phyloP scores from a whole-genome alignment of 139 green algal genomes.

The Chlamydomonas eustigma region DNA sequence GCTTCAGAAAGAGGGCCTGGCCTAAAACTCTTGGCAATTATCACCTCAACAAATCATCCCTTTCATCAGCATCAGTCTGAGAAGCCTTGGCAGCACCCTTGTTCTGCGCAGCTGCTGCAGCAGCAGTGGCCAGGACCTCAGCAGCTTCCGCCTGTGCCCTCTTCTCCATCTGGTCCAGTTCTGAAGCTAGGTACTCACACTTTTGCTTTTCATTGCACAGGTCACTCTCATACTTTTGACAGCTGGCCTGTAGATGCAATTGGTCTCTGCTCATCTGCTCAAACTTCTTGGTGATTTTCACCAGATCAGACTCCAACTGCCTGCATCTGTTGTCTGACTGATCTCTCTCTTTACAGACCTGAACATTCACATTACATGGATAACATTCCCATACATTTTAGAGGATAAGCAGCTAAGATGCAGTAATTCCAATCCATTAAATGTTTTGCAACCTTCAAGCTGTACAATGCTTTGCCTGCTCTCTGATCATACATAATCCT shows the following conservation, averaged over 20 bases:
- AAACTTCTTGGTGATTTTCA: background rate
- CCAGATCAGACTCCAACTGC: background rate
- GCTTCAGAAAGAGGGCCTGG: no score
- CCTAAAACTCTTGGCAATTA: no score
- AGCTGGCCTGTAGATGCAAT: background rate
- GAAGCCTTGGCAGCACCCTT: background rate
- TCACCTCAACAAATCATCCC: background rate
- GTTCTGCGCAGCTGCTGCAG: background rate
- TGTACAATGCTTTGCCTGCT: no score
- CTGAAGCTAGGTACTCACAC: background rate
- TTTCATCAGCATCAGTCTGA: background rate
- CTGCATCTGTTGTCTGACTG: background rate
- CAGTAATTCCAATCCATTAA: no score
- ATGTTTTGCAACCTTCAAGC: no score
- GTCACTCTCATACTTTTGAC: no score
- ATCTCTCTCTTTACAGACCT: background rate
- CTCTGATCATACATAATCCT: no score
- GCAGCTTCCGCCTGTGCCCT: background rate
- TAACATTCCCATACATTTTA: no score
- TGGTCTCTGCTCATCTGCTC: background rate
- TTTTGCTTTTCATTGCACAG: no score
- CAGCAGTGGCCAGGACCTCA: background rate
- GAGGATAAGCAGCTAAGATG: no score
- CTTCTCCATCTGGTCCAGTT: background rate
- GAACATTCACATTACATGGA: background rate